Evolutionary conservation across 2,329 filamentous ascomycete species (phyloP).

Genomic region (Helminthosporium solani): DNA sequence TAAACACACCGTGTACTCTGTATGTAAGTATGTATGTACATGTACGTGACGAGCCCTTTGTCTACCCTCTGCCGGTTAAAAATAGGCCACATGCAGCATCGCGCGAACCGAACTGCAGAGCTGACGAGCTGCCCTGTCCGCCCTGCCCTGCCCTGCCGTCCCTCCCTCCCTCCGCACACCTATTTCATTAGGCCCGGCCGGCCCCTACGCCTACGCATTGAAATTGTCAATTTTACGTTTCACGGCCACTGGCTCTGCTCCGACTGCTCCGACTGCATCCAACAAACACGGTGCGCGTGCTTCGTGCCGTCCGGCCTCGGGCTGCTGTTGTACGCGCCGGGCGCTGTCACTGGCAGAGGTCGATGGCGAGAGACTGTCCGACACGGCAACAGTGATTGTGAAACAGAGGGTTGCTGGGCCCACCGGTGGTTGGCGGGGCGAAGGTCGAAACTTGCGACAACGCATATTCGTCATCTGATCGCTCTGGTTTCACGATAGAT

Average conservation of each 20-base stretch:
- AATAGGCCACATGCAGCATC: conserved; percentile 3
- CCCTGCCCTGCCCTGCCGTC: not conserved
- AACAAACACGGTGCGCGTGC: not conserved
- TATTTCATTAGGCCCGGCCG: not conserved
- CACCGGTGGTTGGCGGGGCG: conserved; percentile 22
- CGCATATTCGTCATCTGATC: conserved; percentile 9
- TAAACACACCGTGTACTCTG: too few relatives aligned
- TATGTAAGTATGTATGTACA: too few relatives aligned
- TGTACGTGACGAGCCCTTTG: not conserved
- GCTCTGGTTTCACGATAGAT: conserved; percentile 17
- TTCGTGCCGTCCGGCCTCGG: conserved; percentile 1
- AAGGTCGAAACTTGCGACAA: conserved; percentile 14
- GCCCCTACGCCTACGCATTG: not conserved
- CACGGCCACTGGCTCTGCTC: not conserved
- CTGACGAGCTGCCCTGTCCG: not conserved
- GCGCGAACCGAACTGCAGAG: not conserved
- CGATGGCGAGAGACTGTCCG: conserved; percentile 19
- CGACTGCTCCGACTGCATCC: too few relatives aligned
- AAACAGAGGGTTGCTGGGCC: conserved; percentile 18
- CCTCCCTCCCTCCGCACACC: not conserved
- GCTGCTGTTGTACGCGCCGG: conserved; percentile 3
- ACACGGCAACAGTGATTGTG: conserved; percentile 16
- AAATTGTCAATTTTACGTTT: not conserved
- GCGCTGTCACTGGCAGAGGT: not conserved
- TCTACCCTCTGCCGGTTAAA: not conserved